phyloP scores from a whole-genome alignment of 2,329 filamentous ascomycete genomes.

The Ceratocystis alfenasii region DNA sequence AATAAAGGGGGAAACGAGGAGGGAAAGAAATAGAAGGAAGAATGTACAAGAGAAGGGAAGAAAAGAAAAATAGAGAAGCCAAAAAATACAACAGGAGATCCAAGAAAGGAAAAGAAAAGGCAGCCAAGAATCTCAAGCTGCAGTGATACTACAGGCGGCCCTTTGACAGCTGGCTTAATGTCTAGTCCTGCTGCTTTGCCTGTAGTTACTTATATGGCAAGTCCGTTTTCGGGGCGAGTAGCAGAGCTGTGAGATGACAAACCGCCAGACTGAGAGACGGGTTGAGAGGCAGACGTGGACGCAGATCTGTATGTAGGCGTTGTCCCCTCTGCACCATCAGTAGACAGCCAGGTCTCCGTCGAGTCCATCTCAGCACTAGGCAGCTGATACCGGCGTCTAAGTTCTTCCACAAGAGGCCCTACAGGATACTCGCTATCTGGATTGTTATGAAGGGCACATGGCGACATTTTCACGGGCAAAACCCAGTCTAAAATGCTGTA shows the following conservation, averaged over 20 bases:
- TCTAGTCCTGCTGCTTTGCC: too few species aligned
- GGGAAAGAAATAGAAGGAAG: not conserved
- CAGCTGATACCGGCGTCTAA: conserved; percentile 38
- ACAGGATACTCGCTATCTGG: conserved; percentile 56
- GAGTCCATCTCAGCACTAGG: conserved; percentile 8
- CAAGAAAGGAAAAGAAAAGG: conserved; percentile 19
- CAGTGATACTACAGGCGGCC: too few species aligned
- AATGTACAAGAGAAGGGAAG: not conserved
- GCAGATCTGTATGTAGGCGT: not conserved
- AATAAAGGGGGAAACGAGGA: not conserved
- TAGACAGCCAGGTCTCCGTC: not conserved
- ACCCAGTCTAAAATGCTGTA: conserved; percentile 61
- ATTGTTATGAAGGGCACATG: conserved; percentile 57
- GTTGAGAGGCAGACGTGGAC: not conserved
- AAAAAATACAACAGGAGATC: not conserved
- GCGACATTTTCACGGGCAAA: conserved; percentile 61
- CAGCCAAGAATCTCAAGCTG: not conserved
- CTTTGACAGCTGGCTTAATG: too few species aligned
- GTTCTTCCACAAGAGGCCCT: conserved; percentile 46
- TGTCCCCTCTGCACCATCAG: not conserved
- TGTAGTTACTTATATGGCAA: too few species aligned
- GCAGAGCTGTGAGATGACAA: too few species aligned
- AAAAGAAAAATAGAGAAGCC: not conserved
- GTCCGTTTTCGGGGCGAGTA: too few species aligned
- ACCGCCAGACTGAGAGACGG: too few species aligned